Percentiles rank a stretch among this genome's conserved stretches.
Conservation (phyloP, 495 filamentous ascomycete species). For the Penicillium pancosmium region DNA sequence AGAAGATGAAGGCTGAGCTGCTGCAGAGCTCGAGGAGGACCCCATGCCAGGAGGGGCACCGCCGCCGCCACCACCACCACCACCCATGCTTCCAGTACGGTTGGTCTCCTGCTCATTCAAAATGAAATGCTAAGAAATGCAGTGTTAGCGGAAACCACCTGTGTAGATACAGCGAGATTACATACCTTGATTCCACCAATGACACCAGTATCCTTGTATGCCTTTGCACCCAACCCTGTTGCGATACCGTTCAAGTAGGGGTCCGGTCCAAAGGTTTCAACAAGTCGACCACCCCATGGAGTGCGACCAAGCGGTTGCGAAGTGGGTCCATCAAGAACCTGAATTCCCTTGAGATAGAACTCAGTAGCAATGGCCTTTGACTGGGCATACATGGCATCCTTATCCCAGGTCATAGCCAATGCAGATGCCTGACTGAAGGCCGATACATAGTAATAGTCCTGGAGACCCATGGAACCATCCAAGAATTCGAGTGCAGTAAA, state of each 20-base stretch:
- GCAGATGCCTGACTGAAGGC: slow-evolving; percentile 65
- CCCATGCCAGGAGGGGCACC: background rate
- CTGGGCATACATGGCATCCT: slow-evolving; percentile 57
- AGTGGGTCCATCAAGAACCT: slow-evolving; percentile 61
- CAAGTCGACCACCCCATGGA: slow-evolving; percentile 52
- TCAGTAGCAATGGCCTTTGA: slow-evolving; percentile 55
- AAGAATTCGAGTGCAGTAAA: slow-evolving; percentile 21
- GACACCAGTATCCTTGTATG: slow-evolving; percentile 67
- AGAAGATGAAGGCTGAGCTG: slow-evolving; percentile 61
- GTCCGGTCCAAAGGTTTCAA: slow-evolving; percentile 55
- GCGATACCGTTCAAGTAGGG: slow-evolving; percentile 56
- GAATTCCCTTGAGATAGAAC: slow-evolving; percentile 50
- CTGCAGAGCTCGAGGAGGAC: slow-evolving; percentile 8
- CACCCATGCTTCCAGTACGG: slow-evolving; percentile 16
- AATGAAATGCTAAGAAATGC: slow-evolving; percentile 56
- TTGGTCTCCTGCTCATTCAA: slow-evolving; percentile 67
- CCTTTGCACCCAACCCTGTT: slow-evolving; percentile 58
- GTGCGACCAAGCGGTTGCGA: slow-evolving; percentile 71
- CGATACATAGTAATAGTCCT: slow-evolving; percentile 59
- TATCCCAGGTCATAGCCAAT: slow-evolving; percentile 61
- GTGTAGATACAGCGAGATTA: background rate
- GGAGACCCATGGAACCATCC: slow-evolving; percentile 61
- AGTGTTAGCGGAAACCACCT: slow-evolving; percentile 25
- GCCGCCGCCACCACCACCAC: background rate
- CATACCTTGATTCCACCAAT: slow-evolving; percentile 68